Evolutionary conservation across 441 rosid species (phyloP).

Genomic region (Oxalis stricta): DNA sequence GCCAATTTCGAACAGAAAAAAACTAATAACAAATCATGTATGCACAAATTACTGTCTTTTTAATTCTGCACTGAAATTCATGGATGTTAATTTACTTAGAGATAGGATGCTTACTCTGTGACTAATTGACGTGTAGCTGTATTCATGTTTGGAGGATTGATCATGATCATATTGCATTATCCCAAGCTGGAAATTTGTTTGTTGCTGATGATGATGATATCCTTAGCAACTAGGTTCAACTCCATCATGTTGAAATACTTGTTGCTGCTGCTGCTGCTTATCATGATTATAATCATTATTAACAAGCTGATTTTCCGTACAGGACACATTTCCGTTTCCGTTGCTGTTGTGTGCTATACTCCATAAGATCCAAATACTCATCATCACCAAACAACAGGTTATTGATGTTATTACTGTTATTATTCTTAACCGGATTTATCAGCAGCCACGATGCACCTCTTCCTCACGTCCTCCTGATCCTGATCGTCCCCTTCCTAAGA

Average conservation of each 20-base stretch:
- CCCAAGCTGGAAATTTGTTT: slow-evolving; percentile 33
- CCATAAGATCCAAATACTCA: slow-evolving; percentile 67
- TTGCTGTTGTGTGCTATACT: no score
- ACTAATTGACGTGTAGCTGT: slow-evolving; percentile 36
- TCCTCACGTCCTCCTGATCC: slow-evolving; percentile 40
- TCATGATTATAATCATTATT: slow-evolving; percentile 20
- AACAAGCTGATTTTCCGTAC: slow-evolving; percentile 30
- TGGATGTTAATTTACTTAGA: background rate
- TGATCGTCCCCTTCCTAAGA: slow-evolving; percentile 25
- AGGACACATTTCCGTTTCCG: no score
- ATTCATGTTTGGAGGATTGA: slow-evolving; percentile 30
- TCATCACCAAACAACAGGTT: slow-evolving; percentile 46
- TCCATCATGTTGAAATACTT: slow-evolving; percentile 32
- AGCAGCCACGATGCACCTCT: slow-evolving; percentile 85
- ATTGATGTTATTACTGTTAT: slow-evolving; percentile 20
- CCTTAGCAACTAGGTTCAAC: slow-evolving; percentile 52
- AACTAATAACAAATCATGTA: background rate
- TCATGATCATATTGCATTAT: no score
- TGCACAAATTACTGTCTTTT: background rate
- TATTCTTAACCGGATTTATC: slow-evolving; percentile 33
- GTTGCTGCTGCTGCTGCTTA: slow-evolving; percentile 22
- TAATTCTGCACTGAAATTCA: background rate
- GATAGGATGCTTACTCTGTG: slow-evolving; percentile 27
- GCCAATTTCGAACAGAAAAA: background rate
- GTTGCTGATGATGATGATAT: slow-evolving; percentile 27